Evolutionary conservation across 108 stramenopile species (phyloP).

Genomic region (Poteriospumella lacustris): DNA sequence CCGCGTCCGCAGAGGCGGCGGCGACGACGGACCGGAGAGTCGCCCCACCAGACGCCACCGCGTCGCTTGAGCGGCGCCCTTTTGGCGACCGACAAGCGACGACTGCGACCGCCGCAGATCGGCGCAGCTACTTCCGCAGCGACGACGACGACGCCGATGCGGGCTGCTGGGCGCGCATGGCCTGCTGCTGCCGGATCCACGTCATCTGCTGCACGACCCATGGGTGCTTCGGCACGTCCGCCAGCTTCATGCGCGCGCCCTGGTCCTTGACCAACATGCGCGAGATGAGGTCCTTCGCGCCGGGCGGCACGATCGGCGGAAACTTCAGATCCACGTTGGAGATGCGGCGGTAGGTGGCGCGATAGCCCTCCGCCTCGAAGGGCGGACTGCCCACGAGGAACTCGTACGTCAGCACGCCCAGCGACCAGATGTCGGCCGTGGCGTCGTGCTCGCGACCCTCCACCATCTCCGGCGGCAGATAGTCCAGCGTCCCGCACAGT

Average conservation of each 20-base stretch:
- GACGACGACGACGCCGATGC: no score
- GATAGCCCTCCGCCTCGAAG: constrained; percentile 88
- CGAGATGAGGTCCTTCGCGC: constrained; percentile 86
- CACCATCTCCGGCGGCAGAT: constrained; percentile 97
- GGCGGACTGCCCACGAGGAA: constrained; percentile 88
- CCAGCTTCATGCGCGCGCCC: constrained; percentile 65
- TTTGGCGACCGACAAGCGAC: no score
- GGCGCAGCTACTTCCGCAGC: no score
- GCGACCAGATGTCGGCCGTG: constrained; percentile 55
- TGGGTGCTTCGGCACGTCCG: constrained; percentile 77
- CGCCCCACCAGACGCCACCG: no score
- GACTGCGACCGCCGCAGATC: no score
- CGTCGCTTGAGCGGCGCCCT: no score
- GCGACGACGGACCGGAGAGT: no score
- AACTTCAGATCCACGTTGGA: constrained; percentile 81
- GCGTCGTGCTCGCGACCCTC: constrained; percentile 63
- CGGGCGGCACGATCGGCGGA: constrained; percentile 69
- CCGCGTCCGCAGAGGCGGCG: no score
- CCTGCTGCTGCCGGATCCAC: no score
- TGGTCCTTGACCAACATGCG: constrained; percentile 85
- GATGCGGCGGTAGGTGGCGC: constrained; percentile 86
- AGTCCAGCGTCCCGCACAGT: constrained; percentile 90
- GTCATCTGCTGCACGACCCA: constrained; percentile 62
- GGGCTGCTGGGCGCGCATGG: no score
- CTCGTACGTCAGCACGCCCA: constrained; percentile 82